Conservation (phyloP, 768 basidiomycete genomes). For the Tricholoma sp. region DNA sequence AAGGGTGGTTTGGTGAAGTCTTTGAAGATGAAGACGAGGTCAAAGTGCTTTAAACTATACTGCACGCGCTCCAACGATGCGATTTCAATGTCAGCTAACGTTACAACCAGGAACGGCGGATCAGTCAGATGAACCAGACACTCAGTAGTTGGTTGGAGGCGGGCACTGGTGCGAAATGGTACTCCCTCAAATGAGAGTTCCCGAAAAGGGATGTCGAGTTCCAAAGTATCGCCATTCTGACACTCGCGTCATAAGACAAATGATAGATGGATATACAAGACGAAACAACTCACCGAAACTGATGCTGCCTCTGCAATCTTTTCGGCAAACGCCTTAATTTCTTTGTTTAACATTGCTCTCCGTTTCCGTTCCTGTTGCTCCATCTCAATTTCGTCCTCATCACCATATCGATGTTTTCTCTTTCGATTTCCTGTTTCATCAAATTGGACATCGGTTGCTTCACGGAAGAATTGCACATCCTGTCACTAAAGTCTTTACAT, state of each 20-base stretch:
- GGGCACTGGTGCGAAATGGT: constrained; percentile 90
- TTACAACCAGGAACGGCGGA: constrained; percentile 93
- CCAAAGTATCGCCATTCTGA: constrained; percentile 73
- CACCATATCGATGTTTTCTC: constrained; percentile 93
- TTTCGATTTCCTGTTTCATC: constrained; percentile 99
- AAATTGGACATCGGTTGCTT: constrained; percentile 95
- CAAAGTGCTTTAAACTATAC: constrained; percentile 94
- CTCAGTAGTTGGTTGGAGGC: constrained; percentile 93
- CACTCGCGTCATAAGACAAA: constrained; percentile 3
- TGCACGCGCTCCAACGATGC: constrained; percentile 96
- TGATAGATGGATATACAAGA: neutral
- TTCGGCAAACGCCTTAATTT: constrained; percentile 91
- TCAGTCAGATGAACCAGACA: constrained; percentile 95
- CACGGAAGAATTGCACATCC: constrained; percentile 98
- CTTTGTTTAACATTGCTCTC: constrained; percentile 83
- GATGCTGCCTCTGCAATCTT: constrained; percentile 84
- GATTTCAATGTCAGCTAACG: constrained; percentile 91
- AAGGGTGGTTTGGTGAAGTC: constrained; percentile 91
- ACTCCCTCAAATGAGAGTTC: constrained; percentile 97
- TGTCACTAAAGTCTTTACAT: constrained; percentile 23
- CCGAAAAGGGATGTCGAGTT: constrained; percentile 94
- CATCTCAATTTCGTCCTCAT: constrained; percentile 98
- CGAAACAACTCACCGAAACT: constrained; percentile 49
- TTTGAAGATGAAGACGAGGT: constrained; percentile 94
- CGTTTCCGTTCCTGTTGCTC: constrained; percentile 96